Percentiles rank a stretch among this genome's conserved stretches.
phyloP scores from a whole-genome alignment of 441 rosid species.

The Rhodomyrtus psidioides region DNA sequence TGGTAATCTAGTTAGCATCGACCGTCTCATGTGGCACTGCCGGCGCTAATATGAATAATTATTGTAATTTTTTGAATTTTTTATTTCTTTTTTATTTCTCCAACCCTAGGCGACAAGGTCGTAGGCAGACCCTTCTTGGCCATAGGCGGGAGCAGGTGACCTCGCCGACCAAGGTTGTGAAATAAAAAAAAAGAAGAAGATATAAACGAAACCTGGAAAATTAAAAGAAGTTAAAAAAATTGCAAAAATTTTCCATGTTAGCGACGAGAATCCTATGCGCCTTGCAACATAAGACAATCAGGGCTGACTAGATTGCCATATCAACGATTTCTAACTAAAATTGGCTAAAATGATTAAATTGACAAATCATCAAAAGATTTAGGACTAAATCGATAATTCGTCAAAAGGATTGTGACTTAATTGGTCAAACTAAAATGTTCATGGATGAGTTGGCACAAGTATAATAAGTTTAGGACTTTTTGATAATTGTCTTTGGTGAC shows the following conservation, averaged over 20 bases:
- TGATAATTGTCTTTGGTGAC: too few species aligned
- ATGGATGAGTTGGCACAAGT: accelerated
- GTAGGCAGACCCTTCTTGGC: too few species aligned
- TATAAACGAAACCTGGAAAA: too few species aligned
- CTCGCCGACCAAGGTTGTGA: not conserved
- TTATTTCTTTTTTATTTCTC: too few species aligned
- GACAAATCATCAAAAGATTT: not conserved
- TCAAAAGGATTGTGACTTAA: too few species aligned
- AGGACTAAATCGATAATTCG: too few species aligned
- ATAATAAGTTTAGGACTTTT: not conserved
- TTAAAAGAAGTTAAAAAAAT: too few species aligned
- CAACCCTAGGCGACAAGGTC: too few species aligned
- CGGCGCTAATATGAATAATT: too few species aligned
- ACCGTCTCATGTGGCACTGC: accelerated
- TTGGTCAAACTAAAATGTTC: too few species aligned
- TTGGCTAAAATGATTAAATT: accelerated
- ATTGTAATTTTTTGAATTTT: not conserved
- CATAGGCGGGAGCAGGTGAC: accelerated
- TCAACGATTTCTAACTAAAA: not conserved
- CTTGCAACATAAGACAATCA: accelerated
- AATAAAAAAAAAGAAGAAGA: too few species aligned
- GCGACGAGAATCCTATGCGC: accelerated
- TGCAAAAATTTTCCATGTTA: not conserved
- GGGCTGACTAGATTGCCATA: accelerated
- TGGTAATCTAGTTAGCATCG: accelerated